phyloP scores from a whole-genome alignment of 768 basidiomycete genomes.

The Kockovaella imperatae region DNA sequence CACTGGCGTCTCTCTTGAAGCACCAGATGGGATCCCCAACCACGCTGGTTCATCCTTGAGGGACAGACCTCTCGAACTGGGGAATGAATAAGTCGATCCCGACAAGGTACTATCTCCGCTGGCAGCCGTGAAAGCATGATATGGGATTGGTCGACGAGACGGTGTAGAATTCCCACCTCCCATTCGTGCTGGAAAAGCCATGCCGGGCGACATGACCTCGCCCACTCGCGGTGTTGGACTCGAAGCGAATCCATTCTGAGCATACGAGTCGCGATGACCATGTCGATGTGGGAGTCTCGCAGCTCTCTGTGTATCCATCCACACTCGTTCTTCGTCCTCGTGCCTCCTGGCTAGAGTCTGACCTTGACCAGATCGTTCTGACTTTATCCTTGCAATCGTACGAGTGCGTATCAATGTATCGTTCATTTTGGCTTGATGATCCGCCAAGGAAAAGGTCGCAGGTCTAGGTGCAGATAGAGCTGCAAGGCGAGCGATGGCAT shows the following conservation, averaged over 20 bases:
- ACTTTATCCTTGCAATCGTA: conserved; percentile 54
- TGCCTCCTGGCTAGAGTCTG: background rate
- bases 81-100: too few relatives aligned
- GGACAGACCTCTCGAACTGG: too few relatives aligned
- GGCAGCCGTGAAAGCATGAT: conserved; percentile 1
- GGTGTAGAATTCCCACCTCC: conserved; percentile 6
- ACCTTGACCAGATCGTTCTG: conserved; percentile 16
- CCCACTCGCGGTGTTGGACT: conserved; percentile 9
- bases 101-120: too few relatives aligned
- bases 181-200: background rate
- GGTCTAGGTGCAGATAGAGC: conserved; percentile 61
- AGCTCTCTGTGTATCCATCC: background rate
- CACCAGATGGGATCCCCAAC: conserved; percentile 1
- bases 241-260: too few relatives aligned
- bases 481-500: conserved; percentile 64
- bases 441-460: conserved; percentile 61
- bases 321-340: background rate
- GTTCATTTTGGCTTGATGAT: conserved; percentile 74
- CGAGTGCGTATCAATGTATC: conserved; percentile 71
- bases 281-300: background rate
- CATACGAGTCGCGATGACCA: background rate
- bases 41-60: background rate
- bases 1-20: conserved; percentile 8
- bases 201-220: conserved; percentile 20
- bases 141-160: background rate